phyloP scores from a whole-genome alignment of 345 rosid genomes.

The Aquilaria yunnanensis region DNA sequence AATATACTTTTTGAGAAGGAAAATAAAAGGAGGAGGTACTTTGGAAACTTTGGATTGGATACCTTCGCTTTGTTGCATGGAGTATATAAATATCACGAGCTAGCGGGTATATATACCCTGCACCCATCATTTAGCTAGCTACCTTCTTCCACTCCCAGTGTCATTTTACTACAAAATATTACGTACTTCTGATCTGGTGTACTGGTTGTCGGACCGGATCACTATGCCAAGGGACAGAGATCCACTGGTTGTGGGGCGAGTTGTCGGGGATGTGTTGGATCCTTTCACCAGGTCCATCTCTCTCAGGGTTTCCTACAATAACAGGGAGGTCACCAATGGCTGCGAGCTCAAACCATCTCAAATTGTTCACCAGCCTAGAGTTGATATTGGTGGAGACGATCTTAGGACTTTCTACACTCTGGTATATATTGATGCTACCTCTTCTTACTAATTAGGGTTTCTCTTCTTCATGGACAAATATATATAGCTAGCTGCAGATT shows the following conservation, averaged over 20 bases:
- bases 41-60: no score
- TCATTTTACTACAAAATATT: no score
- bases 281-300: slow-evolving; percentile 43
- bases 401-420: slow-evolving; percentile 61
- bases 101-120: slow-evolving; percentile 3
- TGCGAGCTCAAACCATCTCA: slow-evolving; percentile 59
- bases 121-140: background rate
- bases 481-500: background rate
- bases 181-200: no score
- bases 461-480: background rate
- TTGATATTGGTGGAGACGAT: slow-evolving; percentile 60
- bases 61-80: no score
- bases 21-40: background rate
- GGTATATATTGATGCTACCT: slow-evolving; percentile 20
- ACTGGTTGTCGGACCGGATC: background rate
- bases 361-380: slow-evolving; percentile 43
- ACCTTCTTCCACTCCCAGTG: no score
- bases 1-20: background rate
- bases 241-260: slow-evolving; percentile 57
- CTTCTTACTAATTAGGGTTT: background rate
- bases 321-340: slow-evolving; percentile 42
- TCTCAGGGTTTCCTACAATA: slow-evolving; percentile 27
- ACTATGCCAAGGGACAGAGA: slow-evolving; percentile 52
- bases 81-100: no score
- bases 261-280: slow-evolving; percentile 63